Percentiles rank a stretch among this genome's conserved stretches.
Conservation (phyloP, 2,329 filamentous ascomycete species). For the Apiospora aurea region DNA sequence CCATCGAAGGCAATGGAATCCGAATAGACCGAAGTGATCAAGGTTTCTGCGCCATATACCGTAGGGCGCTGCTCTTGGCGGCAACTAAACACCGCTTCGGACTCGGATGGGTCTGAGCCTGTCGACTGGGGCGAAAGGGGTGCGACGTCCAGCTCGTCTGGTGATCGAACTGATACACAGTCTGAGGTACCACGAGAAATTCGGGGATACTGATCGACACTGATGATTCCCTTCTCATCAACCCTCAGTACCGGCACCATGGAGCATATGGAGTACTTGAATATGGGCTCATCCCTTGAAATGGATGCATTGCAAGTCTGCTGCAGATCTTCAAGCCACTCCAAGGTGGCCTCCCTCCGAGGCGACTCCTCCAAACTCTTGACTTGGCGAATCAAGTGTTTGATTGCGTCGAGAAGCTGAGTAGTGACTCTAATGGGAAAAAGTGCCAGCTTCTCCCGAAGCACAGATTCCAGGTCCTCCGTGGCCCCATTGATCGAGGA, state of each 20-base stretch:
- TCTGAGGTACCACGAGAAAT: conserved; percentile 23
- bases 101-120: not conserved
- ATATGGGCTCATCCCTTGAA: conserved; percentile 4
- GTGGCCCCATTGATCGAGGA: conserved; percentile 12
- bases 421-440: conserved; percentile 26
- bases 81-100: not conserved
- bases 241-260: conserved; percentile 24
- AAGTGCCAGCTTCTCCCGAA: conserved; percentile 20
- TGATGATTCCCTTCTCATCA: conserved; percentile 27
- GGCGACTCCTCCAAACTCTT: not conserved
- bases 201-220: conserved; percentile 20
- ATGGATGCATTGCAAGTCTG: conserved; percentile 24
- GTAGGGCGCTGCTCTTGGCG: not conserved
- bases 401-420: conserved; percentile 23
- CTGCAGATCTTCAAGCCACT: conserved; percentile 24
- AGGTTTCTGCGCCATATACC: not conserved
- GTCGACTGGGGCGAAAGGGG: not conserved
- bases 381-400: conserved; percentile 7
- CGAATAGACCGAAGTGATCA: conserved; percentile 5
- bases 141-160: not conserved
- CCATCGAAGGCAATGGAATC: not conserved
- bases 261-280: conserved; percentile 27
- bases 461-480: conserved; percentile 22
- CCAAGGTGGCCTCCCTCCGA: conserved; percentile 1
- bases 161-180: conserved; percentile 7